Percentiles rank a stretch among this genome's conserved stretches.
phyloP scores from a whole-genome alignment of 371 early-diverging fungal genomes.

The Syncephalastrum monosporum region DNA sequence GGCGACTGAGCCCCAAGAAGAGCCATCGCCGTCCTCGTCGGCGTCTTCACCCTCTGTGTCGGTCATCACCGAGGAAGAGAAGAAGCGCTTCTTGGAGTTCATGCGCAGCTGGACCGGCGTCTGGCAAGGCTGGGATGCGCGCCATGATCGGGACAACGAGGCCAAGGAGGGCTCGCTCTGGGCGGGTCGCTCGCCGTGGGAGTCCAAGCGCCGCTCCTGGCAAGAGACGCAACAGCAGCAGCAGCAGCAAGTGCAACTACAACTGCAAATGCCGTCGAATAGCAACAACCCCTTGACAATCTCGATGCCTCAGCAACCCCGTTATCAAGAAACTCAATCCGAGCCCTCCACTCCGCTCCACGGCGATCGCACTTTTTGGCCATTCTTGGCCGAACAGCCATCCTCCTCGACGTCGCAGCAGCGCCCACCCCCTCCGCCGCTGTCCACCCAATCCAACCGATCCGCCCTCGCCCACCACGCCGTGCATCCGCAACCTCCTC shows the following conservation, averaged over 20 bases:
- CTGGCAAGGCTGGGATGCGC: slow-evolving; percentile 30
- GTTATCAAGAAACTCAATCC: slow-evolving; percentile 4
- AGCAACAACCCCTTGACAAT: slow-evolving; percentile 2
- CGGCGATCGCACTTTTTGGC: slow-evolving; percentile 1
- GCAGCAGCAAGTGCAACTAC: background rate
- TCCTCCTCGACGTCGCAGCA: background rate
- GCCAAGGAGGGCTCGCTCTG: slow-evolving; percentile 26
- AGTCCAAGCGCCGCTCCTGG: slow-evolving; percentile 9
- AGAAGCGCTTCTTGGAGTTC: slow-evolving; percentile 40
- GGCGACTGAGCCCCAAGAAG: slow-evolving; percentile 2
- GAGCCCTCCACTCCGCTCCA: slow-evolving; percentile 9
- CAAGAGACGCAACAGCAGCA: slow-evolving; percentile 5
- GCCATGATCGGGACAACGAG: slow-evolving; percentile 1
- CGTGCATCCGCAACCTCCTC: background rate
- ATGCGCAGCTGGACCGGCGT: slow-evolving; percentile 48
- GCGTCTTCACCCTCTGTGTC: slow-evolving; percentile 10
- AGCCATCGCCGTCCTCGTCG: background rate
- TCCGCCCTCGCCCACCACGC: background rate
- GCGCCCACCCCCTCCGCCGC: background rate
- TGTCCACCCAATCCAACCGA: background rate
- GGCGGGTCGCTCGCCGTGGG: slow-evolving; percentile 37
- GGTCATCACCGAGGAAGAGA: slow-evolving; percentile 41
- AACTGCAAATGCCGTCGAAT: too few relatives aligned
- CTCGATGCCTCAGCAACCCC: slow-evolving; percentile 2
- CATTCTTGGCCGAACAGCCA: background rate